phyloP scores from a whole-genome alignment of 805 yeast species.

The Lachancea nothofagi region DNA sequence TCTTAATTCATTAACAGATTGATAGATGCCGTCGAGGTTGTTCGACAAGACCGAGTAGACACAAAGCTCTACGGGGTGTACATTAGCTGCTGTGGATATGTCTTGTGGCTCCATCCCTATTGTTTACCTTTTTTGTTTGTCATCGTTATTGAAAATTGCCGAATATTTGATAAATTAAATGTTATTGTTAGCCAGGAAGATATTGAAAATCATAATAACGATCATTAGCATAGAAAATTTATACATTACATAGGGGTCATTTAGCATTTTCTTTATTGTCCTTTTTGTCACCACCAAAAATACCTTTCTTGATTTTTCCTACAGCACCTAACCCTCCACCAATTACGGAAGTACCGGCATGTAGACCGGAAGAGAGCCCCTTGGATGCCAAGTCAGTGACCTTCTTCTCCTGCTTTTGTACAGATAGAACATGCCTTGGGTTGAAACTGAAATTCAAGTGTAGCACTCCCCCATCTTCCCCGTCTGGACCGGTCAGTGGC shows the following conservation, averaged over 20 bases:
- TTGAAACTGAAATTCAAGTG: conserved; percentile 55
- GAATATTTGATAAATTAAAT: neutral
- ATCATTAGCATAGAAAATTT: too few relatives aligned
- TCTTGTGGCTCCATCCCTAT: conserved; percentile 9
- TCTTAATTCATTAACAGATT: conserved; percentile 29
- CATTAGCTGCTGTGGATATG: conserved; percentile 12
- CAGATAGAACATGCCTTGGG: conserved; percentile 60
- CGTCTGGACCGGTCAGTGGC: conserved; percentile 42
- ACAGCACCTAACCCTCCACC: conserved; percentile 43
- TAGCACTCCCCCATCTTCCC: conserved; percentile 52
- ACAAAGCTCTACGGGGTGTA: conserved; percentile 31
- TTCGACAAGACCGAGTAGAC: conserved; percentile 28
- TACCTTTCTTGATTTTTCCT: conserved; percentile 37
- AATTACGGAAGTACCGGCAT: conserved; percentile 39
- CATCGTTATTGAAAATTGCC: neutral
- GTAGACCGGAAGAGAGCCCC: conserved; percentile 43
- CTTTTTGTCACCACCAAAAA: conserved; percentile 34
- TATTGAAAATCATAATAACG: neutral
- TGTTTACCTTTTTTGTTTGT: neutral
- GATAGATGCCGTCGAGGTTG: conserved; percentile 29
- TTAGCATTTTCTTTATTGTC: conserved; percentile 3
- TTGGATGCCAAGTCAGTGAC: conserved; percentile 47
- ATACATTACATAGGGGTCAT: neutral
- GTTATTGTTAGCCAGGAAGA: too few relatives aligned
- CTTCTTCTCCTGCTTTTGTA: conserved; percentile 35